phyloP scores from a whole-genome alignment of 2,329 filamentous ascomycete species.

The Cylindrodendrum hubeiense region DNA sequence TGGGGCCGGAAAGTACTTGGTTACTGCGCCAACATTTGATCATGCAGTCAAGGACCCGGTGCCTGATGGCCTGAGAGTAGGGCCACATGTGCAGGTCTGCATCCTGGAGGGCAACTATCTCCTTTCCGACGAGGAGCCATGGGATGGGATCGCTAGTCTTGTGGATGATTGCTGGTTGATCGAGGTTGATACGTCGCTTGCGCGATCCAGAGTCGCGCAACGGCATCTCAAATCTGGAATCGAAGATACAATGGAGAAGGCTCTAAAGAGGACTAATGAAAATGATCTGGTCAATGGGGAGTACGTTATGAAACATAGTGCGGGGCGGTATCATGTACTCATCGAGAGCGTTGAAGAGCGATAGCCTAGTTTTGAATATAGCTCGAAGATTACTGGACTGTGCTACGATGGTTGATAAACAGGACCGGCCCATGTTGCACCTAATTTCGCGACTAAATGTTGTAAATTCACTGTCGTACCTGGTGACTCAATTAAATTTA shows the following conservation, averaged over 20 bases:
- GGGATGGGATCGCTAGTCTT: constrained; percentile 48
- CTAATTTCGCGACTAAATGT: no score
- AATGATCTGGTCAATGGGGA: constrained; percentile 88
- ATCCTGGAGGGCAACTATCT: constrained; percentile 79
- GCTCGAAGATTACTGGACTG: no score
- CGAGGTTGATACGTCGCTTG: constrained; percentile 51
- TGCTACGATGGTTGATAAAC: no score
- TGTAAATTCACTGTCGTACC: no score
- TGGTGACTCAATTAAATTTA: no score
- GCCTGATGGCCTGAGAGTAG: constrained; percentile 71
- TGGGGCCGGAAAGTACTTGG: constrained; percentile 31
- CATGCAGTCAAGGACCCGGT: constrained; percentile 81
- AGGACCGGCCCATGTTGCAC: no score
- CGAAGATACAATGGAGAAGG: constrained; percentile 70
- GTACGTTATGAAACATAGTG: constrained; percentile 70
- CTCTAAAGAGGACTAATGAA: constrained; percentile 75
- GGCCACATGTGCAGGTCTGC: constrained; percentile 68
- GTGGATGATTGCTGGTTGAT: constrained; percentile 59
- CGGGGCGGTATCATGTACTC: constrained; percentile 42
- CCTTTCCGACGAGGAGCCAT: constrained; percentile 46
- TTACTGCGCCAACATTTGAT: constrained; percentile 77
- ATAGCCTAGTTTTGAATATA: no score
- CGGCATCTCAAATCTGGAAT: constrained; percentile 56
- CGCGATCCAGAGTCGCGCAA: constrained; percentile 51
- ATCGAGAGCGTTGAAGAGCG: constrained; percentile 43